Evolutionary conservation across 331 rosid species (phyloP), one percentile per base, ranked within the genome.

Genomic region (Cydonia oblonga): DNA sequence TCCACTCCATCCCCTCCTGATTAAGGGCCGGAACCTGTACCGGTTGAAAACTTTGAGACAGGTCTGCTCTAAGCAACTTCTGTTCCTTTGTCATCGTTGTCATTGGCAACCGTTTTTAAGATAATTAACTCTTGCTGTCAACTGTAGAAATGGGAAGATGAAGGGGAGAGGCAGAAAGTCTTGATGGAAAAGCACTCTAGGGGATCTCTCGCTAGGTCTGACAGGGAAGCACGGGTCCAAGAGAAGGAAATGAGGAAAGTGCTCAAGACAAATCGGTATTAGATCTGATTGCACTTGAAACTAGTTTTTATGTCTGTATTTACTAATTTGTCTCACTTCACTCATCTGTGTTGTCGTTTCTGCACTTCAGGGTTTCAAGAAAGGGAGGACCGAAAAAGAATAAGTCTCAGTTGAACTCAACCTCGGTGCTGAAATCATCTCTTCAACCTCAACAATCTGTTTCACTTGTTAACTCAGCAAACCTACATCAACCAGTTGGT

Each of bases 21-120:
- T 90, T 13, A 90, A 93, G 85, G 98, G 98, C 66, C 86, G 98
- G 76, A 91, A 93, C 77, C 97, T 93, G 75, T 93, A 91, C 74
- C 81, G 88, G 75, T 49, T 90, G 81, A 89, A 86, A 84, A 93
- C 97, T 71, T 52, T 87, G 86, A 87, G 98, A 93, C 96, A 90
- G 97, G 98, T 92, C 28, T 68, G 54, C 69, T 33, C 20, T 61
- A 44, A 56, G 56, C 12, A 57, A 44, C 51, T 78, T 64, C 70
- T 44, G 46, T 79, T 76, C 28, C 65, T 59, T 26, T 29, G 35
- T 72, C 78, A 56, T 52, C 68, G 16, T 44, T 42, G 49, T 42
- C 18, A 42, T 76, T 57, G 26, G 22, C 74, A 40, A 30, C 69
- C 54, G 29, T 38, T 30, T 25, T 25, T 71, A 18, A 64, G 73